Percentiles rank a stretch among this genome's conserved stretches.
Evolutionary conservation across 2,329 filamentous ascomycete species (phyloP).

Genomic region (Exophiala dermatitidis): DNA sequence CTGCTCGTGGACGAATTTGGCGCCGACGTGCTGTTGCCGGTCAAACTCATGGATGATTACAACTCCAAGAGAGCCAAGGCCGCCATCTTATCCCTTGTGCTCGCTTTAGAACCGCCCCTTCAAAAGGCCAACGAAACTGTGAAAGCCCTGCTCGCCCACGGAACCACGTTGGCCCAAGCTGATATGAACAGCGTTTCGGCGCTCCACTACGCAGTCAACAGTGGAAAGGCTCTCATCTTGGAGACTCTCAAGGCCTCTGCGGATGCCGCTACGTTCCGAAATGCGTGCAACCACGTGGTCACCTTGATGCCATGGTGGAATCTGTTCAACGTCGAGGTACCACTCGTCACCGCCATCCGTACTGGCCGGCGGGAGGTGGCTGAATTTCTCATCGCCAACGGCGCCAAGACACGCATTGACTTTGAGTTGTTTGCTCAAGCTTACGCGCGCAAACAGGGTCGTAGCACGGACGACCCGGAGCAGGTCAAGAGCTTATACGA

Average conservation of each 20-base stretch:
- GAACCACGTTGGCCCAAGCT: constrained; percentile 66
- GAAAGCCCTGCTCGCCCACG: constrained; percentile 58
- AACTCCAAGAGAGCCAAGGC: constrained; percentile 43
- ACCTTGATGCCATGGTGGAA: constrained; percentile 35
- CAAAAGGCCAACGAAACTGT: constrained; percentile 61
- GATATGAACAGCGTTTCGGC: constrained; percentile 59
- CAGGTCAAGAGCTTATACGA: constrained; percentile 46
- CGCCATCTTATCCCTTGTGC: constrained; percentile 61
- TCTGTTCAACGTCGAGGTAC: constrained; percentile 36
- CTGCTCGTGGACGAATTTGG: constrained; percentile 65
- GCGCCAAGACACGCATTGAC: constrained; percentile 53
- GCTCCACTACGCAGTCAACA: constrained; percentile 57
- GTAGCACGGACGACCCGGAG: constrained; percentile 35
- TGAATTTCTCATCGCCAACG: constrained; percentile 55
- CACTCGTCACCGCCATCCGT: constrained; percentile 54
- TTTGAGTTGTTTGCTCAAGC: constrained; percentile 60
- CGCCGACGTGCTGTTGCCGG: constrained; percentile 66
- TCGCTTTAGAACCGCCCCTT: constrained; percentile 58
- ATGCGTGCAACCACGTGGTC: constrained; percentile 60
- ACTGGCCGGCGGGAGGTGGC: constrained; percentile 48
- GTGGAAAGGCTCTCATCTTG: constrained; percentile 41
- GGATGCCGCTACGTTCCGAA: constrained; percentile 48
- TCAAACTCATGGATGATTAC: constrained; percentile 52
- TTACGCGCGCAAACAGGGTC: constrained; percentile 38
- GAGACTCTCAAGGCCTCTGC: constrained; percentile 47